A percentile compares a stretch with the other conserved stretches of the same genome.
phyloP scores from a whole-genome alignment of 192 early-diverging fungal genomes.

The Coemansia erecta region DNA sequence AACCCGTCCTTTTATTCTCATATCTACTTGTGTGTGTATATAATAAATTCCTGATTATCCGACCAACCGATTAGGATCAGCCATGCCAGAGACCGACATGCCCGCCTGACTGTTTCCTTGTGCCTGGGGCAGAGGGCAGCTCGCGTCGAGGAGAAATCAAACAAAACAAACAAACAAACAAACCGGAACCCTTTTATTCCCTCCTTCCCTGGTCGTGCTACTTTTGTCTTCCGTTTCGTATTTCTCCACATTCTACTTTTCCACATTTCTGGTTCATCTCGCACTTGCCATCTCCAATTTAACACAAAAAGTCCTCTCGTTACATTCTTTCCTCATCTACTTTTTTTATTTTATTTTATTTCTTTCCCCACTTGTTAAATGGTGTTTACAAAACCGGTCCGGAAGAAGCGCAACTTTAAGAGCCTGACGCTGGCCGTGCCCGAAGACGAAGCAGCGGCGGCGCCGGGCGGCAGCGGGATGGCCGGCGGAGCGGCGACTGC shows the following conservation, averaged over 20 bases:
- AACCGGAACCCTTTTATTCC: not conserved
- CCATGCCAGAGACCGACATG: not conserved
- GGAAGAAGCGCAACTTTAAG: conserved; percentile 58
- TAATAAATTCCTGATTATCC: not conserved
- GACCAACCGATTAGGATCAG: not conserved
- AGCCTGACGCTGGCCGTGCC: conserved; percentile 41
- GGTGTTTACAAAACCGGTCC: conserved; percentile 43
- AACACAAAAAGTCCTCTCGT: no score
- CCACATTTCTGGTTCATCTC: no score
- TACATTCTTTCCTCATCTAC: not conserved
- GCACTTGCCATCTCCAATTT: no score
- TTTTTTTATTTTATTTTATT: conserved; percentile 3
- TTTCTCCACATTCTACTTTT: no score
- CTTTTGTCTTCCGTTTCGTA: no score
- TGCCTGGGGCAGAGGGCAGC: not conserved
- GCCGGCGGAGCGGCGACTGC: conserved; percentile 12
- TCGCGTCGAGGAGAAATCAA: not conserved
- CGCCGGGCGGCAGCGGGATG: conserved; percentile 7
- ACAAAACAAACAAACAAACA: conserved; percentile 7
- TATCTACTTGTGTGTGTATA: not conserved
- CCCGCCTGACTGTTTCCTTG: no score
- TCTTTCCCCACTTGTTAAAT: conserved; percentile 7
- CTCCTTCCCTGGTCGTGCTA: no score
- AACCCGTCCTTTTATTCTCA: not conserved
- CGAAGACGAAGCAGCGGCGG: conserved; percentile 16